Conservation (phyloP, 2,329 filamentous ascomycete genomes). For the Fusarium pseudocircinatum region DNA sequence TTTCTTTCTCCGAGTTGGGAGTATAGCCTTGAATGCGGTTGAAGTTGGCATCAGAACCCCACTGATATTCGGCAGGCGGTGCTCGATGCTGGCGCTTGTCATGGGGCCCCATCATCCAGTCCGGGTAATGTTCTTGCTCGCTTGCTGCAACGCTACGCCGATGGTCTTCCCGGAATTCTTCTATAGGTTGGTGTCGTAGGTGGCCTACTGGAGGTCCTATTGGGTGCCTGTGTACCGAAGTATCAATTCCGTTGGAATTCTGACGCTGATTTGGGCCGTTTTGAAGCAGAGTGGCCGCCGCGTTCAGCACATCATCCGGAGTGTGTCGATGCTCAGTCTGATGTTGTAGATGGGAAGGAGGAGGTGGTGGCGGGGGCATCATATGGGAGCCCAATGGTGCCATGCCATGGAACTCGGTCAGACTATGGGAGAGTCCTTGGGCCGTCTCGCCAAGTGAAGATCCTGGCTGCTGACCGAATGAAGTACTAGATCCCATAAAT, state of each 20-base stretch:
- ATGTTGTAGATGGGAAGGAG: slow-evolving; percentile 38
- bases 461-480: slow-evolving; percentile 64
- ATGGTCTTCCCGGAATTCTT: slow-evolving; percentile 55
- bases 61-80: slow-evolving; percentile 63
- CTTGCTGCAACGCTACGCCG: slow-evolving; percentile 45
- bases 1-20: slow-evolving; percentile 65
- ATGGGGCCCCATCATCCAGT: slow-evolving; percentile 54
- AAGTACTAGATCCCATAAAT: slow-evolving; percentile 73
- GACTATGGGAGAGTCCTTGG: slow-evolving; percentile 33
- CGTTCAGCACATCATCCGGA: slow-evolving; percentile 65
- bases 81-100: slow-evolving; percentile 45
- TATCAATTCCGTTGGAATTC: slow-evolving; percentile 40
- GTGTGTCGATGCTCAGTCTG: slow-evolving; percentile 46
- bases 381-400: slow-evolving; percentile 44
- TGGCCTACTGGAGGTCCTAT: slow-evolving; percentile 52
- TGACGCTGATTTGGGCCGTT: slow-evolving; percentile 49
- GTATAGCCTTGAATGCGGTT: slow-evolving; percentile 66
- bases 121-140: slow-evolving; percentile 52
- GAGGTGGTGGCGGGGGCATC: slow-evolving; percentile 50
- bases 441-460: slow-evolving; percentile 40
- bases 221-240: slow-evolving; percentile 37
- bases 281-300: slow-evolving; percentile 63
- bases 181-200: slow-evolving; percentile 54
- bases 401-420: slow-evolving; percentile 34
- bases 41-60: slow-evolving; percentile 76